Base-by-base conservation (phyloP, 2,329 filamentous ascomycete genomes). In the Colletotrichum filicis region DNA sequence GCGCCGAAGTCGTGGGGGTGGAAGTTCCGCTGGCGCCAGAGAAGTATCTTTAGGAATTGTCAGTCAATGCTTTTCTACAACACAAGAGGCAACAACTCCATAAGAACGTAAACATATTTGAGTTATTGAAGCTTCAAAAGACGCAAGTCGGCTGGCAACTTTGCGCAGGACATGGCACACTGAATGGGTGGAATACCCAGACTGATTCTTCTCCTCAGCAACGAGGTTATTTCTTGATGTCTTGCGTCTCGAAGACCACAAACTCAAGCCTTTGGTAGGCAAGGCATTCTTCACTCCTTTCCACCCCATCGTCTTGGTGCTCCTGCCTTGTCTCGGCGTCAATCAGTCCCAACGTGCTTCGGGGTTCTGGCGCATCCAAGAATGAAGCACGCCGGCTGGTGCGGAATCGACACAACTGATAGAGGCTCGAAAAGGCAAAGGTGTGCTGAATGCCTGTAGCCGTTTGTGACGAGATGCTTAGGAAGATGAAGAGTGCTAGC, bases 201-300 rank as follows among this genome's bases (percentile, higher is more conserved):
- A 30, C 19, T 57, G 65, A 26, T 63, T 71, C 42, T 69, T 69
- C 35, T 68, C 74, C 4, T 67, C 53, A 9, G 53, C 58, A 24
- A 71, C 58, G 49, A 68, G 66, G 32, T 62, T 76, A 62, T 73
- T 68, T 30, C 75, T 70, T 35, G 63, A 32, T 37, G 53, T 16
- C 28, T 82, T 81, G 55, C 67, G 74, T 76, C 79, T 80, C 4
- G 79, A 79, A 12, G 80, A 76, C 77, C 78, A 82, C 14, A 79
- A 75, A 5, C 79, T 79, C 30, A 80, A 73, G 62, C 82, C 78
- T 72, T 80, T 81, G 60, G 79, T 78, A 58, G 81, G 78, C n/a
- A 84, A 76, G 66, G 78, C 79, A 26, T 77, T 80, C 75, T 82
- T 83, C 64, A 84, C 78, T 32, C 77, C 79, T 75, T 80, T 82